Evolutionary conservation across 2,329 filamentous ascomycete species (phyloP), one percentile per base, ranked within the genome.

Genomic region (Penicillium frequentans): DNA sequence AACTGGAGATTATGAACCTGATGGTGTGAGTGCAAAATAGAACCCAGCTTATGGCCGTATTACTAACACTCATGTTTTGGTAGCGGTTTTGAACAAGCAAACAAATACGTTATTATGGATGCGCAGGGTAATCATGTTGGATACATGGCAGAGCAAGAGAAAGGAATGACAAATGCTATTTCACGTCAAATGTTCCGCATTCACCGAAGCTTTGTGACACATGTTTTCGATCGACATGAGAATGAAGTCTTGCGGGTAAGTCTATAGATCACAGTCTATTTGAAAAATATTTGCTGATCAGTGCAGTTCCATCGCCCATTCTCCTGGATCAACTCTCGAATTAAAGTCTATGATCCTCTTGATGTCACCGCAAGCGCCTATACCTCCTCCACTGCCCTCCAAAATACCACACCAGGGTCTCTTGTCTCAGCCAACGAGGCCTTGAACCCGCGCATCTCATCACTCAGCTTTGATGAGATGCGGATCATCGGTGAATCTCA

Each of bases 1-100:
- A 88, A 64, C 67, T 88, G 27, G 86, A 88, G 67, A 80, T 87
- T 75, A 86, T 87, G 82, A 88, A 87, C 69, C 77, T 88, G 10
- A 78, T 88, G 65, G 73, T 87, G 70, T 79, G 56, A 65, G 75
- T 51, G 21, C 27, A n/a, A 8, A 9, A 19, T 39, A n/a, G 11
- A 42, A 23, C 39, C 10, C 19, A 42, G n/a, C 8, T 13, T 27
- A 29, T 5, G 24, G 44, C 11, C 7, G 8, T 4, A 9, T 31
- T 19, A 59, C 52, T 61, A 49, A 63, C 35, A 3, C 24, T 9
- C 46, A 10, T 21, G 14, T 27, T 49, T 31, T 13, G 2, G 9
- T 24, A 78, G 76, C 59, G 85, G 86, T 1, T 87, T 87, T 62
- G 86, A 88, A 70, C 86, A 88, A 69, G 85, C 86, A 13, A 88